Base-by-base conservation (phyloP, 257 asterid species). In the Salvia miltiorrhiza region DNA sequence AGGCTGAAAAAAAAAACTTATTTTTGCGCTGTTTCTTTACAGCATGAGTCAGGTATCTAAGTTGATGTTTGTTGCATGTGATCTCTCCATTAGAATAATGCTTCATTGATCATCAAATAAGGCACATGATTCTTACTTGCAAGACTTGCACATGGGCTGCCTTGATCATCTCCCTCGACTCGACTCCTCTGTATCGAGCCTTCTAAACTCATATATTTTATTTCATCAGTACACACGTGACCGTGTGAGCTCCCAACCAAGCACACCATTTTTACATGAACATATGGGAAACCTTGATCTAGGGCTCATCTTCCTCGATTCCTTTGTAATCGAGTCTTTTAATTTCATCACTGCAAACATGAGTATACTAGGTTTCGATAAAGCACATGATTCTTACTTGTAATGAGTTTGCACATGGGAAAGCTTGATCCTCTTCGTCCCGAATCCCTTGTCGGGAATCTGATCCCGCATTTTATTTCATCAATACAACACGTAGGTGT, bases 91-190 rank as follows among this genome's bases (percentile, higher is more conserved):
- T 16, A 16, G 9, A 19, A 12, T n/a, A 37, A n/a, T 50, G 48
- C 16, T 43, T 5, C 24, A 5, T 37, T 24, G 10, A 45, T 49
- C 14, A 33, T 33, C 13, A 35, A n/a, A 40, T 26, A 24, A 17
- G 16, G 24, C 49, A 53, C 55, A 62, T 71, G 76, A 62, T 61
- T 48, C 14, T 62, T 40, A 35, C 40, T n/a, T 48, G 4, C 19
- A 35, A 60, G n/a, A 49, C 1, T 21, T 24, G 74, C 33, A 44
- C 66, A 69, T 56, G 48, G 47, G 30, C 16, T 3, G 13, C 4
- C 65, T 19, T 12, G 5, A 30, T 52, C 58, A 5, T 23, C 33
- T 4, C 11, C 28, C 6, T 21, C n/a, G 14, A 50, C 6, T 21
- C n/a, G 14, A 50, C 20, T 50, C 57, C 57, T 50, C 17, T 0